Evolutionary conservation across 2,329 filamentous ascomycete species (phyloP).

Genomic region (Xylaria sp.): DNA sequence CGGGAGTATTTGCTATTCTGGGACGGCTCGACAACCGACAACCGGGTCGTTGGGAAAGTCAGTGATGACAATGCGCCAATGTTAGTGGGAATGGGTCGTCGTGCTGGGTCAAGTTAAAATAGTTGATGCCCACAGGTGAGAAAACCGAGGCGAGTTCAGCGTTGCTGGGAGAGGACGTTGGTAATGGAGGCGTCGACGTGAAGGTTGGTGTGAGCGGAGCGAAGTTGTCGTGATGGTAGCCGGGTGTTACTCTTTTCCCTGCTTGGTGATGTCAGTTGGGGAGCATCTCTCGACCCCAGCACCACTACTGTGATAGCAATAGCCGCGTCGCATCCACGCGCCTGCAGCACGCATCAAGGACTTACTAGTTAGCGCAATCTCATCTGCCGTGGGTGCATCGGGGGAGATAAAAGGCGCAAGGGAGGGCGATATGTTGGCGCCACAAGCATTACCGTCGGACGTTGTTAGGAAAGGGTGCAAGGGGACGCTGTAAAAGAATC

Average conservation of each 20-base stretch:
- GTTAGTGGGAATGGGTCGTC: not conserved
- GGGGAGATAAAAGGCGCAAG: not conserved
- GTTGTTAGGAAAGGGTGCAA: slow-evolving; percentile 5
- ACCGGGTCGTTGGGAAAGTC: not conserved
- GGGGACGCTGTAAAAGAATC: slow-evolving; percentile 10
- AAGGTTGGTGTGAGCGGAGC: not conserved
- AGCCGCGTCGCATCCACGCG: slow-evolving; percentile 22
- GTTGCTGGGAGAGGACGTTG: not conserved
- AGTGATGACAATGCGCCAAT: slow-evolving; percentile 5
- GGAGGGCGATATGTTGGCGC: slow-evolving; percentile 1
- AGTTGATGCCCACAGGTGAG: slow-evolving; percentile 2
- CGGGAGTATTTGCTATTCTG: not conserved
- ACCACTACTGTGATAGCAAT: not conserved
- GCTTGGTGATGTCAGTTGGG: slow-evolving; percentile 32
- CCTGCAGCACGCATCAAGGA: slow-evolving; percentile 5
- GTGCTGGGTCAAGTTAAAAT: not conserved
- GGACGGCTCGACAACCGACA: not conserved
- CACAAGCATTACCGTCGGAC: slow-evolving; percentile 6
- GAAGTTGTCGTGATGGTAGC: not conserved
- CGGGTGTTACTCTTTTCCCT: slow-evolving; percentile 17
- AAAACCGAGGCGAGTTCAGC: not conserved
- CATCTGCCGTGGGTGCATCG: not conserved
- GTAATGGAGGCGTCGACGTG: not conserved
- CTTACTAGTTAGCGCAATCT: slow-evolving; percentile 17
- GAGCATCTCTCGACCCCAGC: slow-evolving; percentile 8